phyloP scores from a whole-genome alignment of 176 grass and related monocot species.

The Ananas comosus region DNA sequence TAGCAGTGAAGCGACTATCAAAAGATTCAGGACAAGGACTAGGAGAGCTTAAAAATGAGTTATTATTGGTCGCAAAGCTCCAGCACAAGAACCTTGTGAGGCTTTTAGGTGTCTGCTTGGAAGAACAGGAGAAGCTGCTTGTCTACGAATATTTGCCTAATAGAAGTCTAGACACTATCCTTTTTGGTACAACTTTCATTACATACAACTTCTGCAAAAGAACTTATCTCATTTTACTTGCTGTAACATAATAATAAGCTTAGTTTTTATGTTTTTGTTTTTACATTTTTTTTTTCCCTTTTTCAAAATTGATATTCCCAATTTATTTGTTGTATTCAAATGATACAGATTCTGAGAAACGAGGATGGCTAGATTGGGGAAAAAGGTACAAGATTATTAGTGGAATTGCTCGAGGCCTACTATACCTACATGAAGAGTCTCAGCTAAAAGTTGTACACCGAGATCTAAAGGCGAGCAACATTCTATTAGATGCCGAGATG shows the following conservation, averaged over 20 bases:
- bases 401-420: constrained; percentile 34
- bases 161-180: constrained; percentile 54
- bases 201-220: no score
- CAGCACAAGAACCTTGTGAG: constrained; percentile 62
- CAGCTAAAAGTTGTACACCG: constrained; percentile 30
- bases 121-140: constrained; percentile 42
- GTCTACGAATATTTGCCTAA: constrained; percentile 62
- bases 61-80: constrained; percentile 52
- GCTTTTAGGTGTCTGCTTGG: constrained; percentile 40
- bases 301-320: not conserved
- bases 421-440: constrained; percentile 45
- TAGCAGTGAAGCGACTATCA: constrained; percentile 48
- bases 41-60: constrained; percentile 52
- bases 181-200: constrained; percentile 68
- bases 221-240: no score
- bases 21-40: constrained; percentile 35
- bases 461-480: constrained; percentile 44
- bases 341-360: constrained; percentile 16
- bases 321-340: not conserved
- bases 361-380: constrained; percentile 14
- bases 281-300: not conserved
- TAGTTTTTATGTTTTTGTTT: no score
- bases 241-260: not conserved
- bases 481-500: constrained; percentile 22
- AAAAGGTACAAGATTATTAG: constrained; percentile 27